These are phyloP conservation scores for Sugiyamaella chiloensis DNA, from an alignment of 805 yeast species.

Conservation along the genomic window DNA sequence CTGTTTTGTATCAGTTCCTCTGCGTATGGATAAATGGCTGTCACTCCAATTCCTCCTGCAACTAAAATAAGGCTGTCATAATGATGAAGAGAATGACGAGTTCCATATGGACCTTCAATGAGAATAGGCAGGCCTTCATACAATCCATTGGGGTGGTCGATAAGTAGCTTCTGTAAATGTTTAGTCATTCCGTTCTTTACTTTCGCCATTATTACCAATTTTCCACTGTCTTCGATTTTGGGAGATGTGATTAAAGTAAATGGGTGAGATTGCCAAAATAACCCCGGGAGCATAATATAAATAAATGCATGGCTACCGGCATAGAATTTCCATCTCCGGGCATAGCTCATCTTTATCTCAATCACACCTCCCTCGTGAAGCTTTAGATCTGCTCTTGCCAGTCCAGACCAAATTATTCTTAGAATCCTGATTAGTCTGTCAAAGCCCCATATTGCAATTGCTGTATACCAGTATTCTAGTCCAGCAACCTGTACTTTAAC, in stretches of 20 bases:
- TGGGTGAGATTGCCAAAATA: constrained; percentile 74
- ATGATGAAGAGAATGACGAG: constrained; percentile 44
- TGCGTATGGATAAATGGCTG: constrained; percentile 52
- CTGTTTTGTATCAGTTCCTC: constrained; percentile 11
- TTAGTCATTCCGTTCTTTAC: constrained; percentile 23
- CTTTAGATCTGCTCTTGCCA: constrained; percentile 25
- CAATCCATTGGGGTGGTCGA: constrained; percentile 5
- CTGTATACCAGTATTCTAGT: constrained; percentile 50
- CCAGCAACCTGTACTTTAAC: constrained; percentile 42
- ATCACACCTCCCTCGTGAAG: constrained; percentile 20
- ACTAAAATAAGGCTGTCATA: constrained; percentile 56
- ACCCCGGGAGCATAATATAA: constrained; percentile 49
- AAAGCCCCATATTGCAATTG: constrained; percentile 65
- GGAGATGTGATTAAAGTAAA: constrained; percentile 44
- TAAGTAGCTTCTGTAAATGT: constrained; percentile 9
- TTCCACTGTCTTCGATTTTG: constrained; percentile 12
- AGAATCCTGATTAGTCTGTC: constrained; percentile 59
- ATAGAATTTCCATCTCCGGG: constrained; percentile 46
- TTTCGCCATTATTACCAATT: constrained; percentile 16
- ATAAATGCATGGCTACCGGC: constrained; percentile 60
- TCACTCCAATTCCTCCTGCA: constrained; percentile 76
- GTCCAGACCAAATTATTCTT: constrained; percentile 57
- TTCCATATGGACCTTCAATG: constrained; percentile 77
- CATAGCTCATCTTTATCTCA: constrained; percentile 34
- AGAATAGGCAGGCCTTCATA: constrained; percentile 21